These are phyloP conservation scores for Platismatia glauca DNA, from an alignment of 495 filamentous ascomycete genomes.

Conservation along the genomic window DNA sequence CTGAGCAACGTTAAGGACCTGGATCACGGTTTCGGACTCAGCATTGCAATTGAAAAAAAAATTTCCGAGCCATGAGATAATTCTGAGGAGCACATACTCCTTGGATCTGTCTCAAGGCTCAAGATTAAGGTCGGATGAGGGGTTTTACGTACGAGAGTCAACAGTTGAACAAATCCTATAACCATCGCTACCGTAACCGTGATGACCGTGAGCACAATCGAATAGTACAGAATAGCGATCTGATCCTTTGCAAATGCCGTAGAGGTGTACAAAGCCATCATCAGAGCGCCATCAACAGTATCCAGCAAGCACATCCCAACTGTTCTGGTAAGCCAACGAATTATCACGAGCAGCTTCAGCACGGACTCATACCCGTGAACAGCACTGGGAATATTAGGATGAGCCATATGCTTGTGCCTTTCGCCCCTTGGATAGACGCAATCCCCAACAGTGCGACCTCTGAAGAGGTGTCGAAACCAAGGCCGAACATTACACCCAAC, in stretches of 20 bases:
- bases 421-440: constrained; percentile 70
- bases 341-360: neutral
- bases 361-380: constrained; percentile 61
- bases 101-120: neutral
- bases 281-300: constrained; percentile 84
- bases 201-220: constrained; percentile 75
- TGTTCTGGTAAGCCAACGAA: constrained; percentile 17
- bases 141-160: constrained; percentile 43
- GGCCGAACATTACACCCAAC: constrained; percentile 77
- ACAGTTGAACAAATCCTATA: constrained; percentile 77
- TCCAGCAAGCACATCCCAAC: constrained; percentile 89
- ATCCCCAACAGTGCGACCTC: constrained; percentile 91
- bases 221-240: constrained; percentile 88
- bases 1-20: constrained; percentile 58
- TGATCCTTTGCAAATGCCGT: constrained; percentile 63
- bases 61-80: neutral
- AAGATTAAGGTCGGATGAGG: neutral
- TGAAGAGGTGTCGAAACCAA: constrained; percentile 93
- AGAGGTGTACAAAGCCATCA: constrained; percentile 88
- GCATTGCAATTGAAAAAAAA: neutral
- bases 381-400: constrained; percentile 87
- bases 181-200: constrained; percentile 81
- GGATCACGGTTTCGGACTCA: neutral
- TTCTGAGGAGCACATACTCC: neutral
- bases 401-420: constrained; percentile 85